Conservation (phyloP, 352 stramenopile species). For the Globisporangium parvum region DNA sequence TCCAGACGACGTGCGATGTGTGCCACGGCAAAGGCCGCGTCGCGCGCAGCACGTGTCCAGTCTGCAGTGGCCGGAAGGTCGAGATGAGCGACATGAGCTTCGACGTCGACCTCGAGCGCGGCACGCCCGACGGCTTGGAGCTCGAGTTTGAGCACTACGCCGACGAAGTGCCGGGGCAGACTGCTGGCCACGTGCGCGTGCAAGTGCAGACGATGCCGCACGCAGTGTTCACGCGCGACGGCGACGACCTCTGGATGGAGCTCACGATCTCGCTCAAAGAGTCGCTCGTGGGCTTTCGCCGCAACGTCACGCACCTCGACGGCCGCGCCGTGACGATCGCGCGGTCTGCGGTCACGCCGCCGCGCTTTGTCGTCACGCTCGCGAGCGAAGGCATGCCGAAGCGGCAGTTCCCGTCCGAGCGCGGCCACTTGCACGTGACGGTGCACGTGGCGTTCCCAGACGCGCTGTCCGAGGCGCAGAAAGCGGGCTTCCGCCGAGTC, state of each 20-base stretch:
- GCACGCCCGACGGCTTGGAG: slow-evolving; percentile 89
- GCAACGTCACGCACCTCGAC: slow-evolving; percentile 92
- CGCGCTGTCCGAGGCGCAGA: slow-evolving; percentile 81
- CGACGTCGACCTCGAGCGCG: slow-evolving; percentile 94
- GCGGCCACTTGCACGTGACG: slow-evolving; percentile 91
- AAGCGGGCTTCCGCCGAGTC: slow-evolving; percentile 45
- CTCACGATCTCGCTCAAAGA: slow-evolving; percentile 94
- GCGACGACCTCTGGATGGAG: slow-evolving; percentile 94
- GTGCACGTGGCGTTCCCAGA: slow-evolving; percentile 95
- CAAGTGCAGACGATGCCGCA: slow-evolving; percentile 85
- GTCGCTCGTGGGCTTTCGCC: slow-evolving; percentile 91
- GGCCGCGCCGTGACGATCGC: slow-evolving; percentile 86
- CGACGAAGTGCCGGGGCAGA: slow-evolving; percentile 87
- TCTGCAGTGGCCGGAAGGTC: slow-evolving; percentile 75
- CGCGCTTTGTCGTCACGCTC: slow-evolving; percentile 87
- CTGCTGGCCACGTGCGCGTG: slow-evolving; percentile 91
- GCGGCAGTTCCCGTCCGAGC: slow-evolving; percentile 82
- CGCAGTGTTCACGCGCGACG: slow-evolving; percentile 88
- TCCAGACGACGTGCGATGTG: slow-evolving; percentile 82
- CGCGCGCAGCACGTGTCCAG: slow-evolving; percentile 90
- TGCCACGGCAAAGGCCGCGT: slow-evolving; percentile 92
- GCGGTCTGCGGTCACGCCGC: slow-evolving; percentile 87
- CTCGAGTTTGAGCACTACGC: slow-evolving; percentile 92
- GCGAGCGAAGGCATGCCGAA: slow-evolving; percentile 95
- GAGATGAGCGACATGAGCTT: slow-evolving; percentile 93